phyloP scores from a whole-genome alignment of 2,329 filamentous ascomycete genomes.

The Elsinoe perseae region DNA sequence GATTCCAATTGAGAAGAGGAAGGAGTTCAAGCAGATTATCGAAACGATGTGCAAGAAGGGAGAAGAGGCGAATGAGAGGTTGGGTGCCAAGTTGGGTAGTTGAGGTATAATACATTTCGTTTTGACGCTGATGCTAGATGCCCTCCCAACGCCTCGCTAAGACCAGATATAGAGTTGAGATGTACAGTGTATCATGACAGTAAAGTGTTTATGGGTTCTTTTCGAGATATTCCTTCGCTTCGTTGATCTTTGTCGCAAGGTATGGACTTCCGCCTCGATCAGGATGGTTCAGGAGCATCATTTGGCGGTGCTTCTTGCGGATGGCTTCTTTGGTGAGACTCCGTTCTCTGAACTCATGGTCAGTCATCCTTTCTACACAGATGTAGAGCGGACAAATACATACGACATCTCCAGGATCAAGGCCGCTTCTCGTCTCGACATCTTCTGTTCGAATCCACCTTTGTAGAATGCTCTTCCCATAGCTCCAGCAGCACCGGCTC shows the following conservation, averaged over 20 bases:
- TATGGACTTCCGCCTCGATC: constrained; percentile 96
- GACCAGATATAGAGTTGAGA: constrained; percentile 15
- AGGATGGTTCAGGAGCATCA: constrained; percentile 97
- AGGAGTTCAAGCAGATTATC: constrained; percentile 60
- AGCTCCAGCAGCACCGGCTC: constrained; percentile 59
- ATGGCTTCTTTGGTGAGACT: constrained; percentile 85
- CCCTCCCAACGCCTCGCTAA: constrained; percentile 20
- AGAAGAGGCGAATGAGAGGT: constrained; percentile 36
- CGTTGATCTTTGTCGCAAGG: constrained; percentile 94
- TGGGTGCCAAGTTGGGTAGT: constrained; percentile 10
- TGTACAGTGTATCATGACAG: constrained; percentile 8
- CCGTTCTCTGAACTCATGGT: constrained; percentile 60
- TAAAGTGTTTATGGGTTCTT: constrained; percentile 41
- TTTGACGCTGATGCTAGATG: not conserved
- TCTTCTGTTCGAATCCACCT: constrained; percentile 92
- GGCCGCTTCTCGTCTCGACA: constrained; percentile 85
- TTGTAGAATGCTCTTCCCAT: constrained; percentile 94
- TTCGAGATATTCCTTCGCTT: constrained; percentile 93
- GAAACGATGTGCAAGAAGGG: constrained; percentile 50
- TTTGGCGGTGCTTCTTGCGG: constrained; percentile 85
- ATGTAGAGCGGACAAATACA: constrained; percentile 24
- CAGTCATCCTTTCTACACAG: not conserved
- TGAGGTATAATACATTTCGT: constrained; percentile 3
- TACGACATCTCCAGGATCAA: constrained; percentile 88
- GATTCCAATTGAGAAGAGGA: constrained; percentile 60